Evolutionary conservation across 2,329 filamentous ascomycete genomes (phyloP).

Genomic region (Penicillium sp.): DNA sequence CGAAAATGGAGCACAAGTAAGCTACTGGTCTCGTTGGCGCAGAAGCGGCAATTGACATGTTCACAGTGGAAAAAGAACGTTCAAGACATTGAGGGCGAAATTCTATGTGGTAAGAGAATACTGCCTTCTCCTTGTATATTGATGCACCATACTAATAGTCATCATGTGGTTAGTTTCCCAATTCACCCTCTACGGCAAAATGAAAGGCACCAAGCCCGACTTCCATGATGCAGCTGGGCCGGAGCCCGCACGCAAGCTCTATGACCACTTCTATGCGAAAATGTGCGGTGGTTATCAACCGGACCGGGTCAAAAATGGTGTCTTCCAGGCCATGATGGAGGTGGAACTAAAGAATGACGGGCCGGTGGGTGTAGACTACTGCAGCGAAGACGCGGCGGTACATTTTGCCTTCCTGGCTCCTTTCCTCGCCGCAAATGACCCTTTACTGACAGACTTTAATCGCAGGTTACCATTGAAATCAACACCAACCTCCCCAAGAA

Average conservation of each 20-base stretch:
- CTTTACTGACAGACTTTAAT: constrained; percentile 9
- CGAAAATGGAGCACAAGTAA: constrained; percentile 67
- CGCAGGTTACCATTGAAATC: constrained; percentile 49
- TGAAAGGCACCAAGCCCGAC: constrained; percentile 94
- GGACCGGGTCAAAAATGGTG: constrained; percentile 86
- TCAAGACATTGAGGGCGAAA: constrained; percentile 82
- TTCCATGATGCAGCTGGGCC: constrained; percentile 86
- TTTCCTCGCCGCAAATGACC: constrained; percentile 17
- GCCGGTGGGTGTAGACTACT: constrained; percentile 65
- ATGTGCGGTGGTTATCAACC: constrained; percentile 70
- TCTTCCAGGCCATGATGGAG: constrained; percentile 99
- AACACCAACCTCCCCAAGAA: constrained; percentile 48
- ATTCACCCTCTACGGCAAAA: constrained; percentile 88
- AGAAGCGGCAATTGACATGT: background rate
- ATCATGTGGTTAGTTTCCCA: constrained; percentile 71
- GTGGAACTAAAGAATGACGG: constrained; percentile 88
- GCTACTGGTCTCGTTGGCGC: background rate
- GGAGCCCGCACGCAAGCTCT: constrained; percentile 76
- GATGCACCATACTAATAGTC: background rate
- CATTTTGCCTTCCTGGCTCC: constrained; percentile 36
- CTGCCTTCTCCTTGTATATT: background rate
- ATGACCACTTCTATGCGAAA: constrained; percentile 78
- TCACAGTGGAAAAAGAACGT: constrained; percentile 89
- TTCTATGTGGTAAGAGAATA: constrained; percentile 76
- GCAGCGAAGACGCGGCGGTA: constrained; percentile 61